Conservation (phyloP, 106 monocot genomes). For the Apostasia ramifera region DNA sequence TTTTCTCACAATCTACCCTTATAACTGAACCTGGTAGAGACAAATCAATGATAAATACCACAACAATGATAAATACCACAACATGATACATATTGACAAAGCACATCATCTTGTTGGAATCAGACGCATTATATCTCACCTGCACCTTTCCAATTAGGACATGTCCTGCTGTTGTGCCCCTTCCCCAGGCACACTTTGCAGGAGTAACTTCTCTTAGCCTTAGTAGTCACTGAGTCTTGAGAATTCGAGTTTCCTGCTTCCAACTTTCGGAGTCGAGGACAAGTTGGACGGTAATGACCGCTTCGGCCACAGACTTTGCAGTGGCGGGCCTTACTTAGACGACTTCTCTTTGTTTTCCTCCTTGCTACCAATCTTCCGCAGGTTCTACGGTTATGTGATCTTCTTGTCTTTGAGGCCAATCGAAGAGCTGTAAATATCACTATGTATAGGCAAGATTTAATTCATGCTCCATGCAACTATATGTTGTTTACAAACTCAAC, state of each 20-base stretch:
- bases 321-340: not conserved
- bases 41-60: too few species aligned
- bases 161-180: conserved; percentile 73
- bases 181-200: conserved; percentile 47
- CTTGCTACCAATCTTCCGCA: conserved; percentile 31
- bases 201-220: conserved; percentile 30
- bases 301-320: conserved; percentile 47
- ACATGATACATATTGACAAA: too few species aligned
- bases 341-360: conserved; percentile 4
- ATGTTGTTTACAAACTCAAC: too few species aligned
- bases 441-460: conserved; percentile 58
- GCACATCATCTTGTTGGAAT: too few species aligned
- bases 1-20: too few species aligned
- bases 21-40: too few species aligned
- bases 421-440: conserved; percentile 98
- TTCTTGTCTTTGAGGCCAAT: conserved; percentile 95
- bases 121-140: not conserved
- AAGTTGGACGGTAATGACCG: conserved; percentile 65
- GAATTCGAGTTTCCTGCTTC: conserved; percentile 1
- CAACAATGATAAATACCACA: too few species aligned
- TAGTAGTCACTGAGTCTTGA: not conserved
- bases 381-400: conserved; percentile 78
- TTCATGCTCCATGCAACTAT: too few species aligned
- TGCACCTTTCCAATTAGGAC: conserved; percentile 28
- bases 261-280: conserved; percentile 12